Base-by-base conservation (phyloP, 1,284 basidiomycete species). In the Coniophora puteana region DNA sequence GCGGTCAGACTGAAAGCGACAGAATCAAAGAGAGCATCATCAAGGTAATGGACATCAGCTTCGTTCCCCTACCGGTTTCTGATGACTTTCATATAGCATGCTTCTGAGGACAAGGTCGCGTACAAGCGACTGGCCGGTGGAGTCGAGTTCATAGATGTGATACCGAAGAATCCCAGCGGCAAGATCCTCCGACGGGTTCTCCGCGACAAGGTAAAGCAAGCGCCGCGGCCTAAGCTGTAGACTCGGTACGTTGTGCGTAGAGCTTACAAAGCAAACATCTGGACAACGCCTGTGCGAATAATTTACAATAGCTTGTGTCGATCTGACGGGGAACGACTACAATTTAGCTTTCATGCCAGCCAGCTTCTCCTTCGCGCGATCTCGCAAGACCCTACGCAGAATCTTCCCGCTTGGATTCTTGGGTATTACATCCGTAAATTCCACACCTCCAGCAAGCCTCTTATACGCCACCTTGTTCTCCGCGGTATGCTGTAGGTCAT, bases 371-470 rank as follows among this genome's bases (percentile, higher is more conserved):
- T 60, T 68, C 2, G 76, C 78, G 18, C 67, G 61, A 6, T 79
- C 79, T 14, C 79, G 68, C 44, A 83, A 47, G 21, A 80, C 59
- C 4, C 80, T 66, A 24, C 80, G 63, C 43, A 82, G 58, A 1
- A 83, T 57, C 51, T 82, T 74, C 53, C 76, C 79, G 46, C 73
- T 78, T 16, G 79, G 73, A 45, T 72, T 80, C 62, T 76, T 82
- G 1, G 80, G 80, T 26, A 83, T 72, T 8, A 49, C 53, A 26
- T 75, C 68, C 1, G 76, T 50, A 45, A 83, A 74, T 49, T 72
- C 74, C 0, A 83, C 67, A 3, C 74, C 78, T 12, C 71, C 76
- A 10, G 65, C 66, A 3, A 86, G 67, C 38, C 68, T 74, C 54
- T 87, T 86, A 54, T 84, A 83, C 17, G 67, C 59, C 5, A 71